Evolutionary conservation across 306 rosid species (phyloP), one percentile per base, ranked within the genome.

Genomic region (Cyamopsis tetragonoloba): DNA sequence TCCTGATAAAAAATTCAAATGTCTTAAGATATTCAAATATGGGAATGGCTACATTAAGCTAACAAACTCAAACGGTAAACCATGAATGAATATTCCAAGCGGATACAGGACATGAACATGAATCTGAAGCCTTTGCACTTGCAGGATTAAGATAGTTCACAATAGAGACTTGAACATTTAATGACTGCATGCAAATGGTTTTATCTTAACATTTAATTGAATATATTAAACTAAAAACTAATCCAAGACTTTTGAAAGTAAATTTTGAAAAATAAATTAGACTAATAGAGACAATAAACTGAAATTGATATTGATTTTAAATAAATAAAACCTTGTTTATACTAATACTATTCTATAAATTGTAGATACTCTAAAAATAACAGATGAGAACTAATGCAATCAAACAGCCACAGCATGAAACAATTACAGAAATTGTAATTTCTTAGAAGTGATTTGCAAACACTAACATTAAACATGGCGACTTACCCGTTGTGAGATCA

Each of bases 401-500:
- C 62, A 4, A 32, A 51, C 7, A 22, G 11, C 17, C 19, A 38
- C 15, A n/a, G 13, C 9, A 6, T 0, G 3, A 37, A 50, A 19
- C 17, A 10, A 14, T 7, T 72, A 26, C 38, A 28, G 30, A 63
- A 49, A n/a, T 71, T 34, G 41, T 50, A 63, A 14, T 15, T 12
- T 69, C 49, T 1, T 15, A 10, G 27, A 27, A 50, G 34, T 51
- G 11, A 51, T 51, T 60, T 44, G 11, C 14, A 3, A 35, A 61
- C 48, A n/a, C 34, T 32, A 73, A 39, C 19, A 47, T 34, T 48
- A 54, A 34, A 32, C 31, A 2, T 26, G n/a, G 14, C 14, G 58
- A 51, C 89, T 54, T 83, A 89, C 98, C 98, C 1, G 17, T 18
- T 27, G 97, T 90, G 48, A 81, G 86, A 60, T 88, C 77, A 42